Base-by-base conservation (phyloP, 306 rosid species). In the Pyrus bretschneideri region DNA sequence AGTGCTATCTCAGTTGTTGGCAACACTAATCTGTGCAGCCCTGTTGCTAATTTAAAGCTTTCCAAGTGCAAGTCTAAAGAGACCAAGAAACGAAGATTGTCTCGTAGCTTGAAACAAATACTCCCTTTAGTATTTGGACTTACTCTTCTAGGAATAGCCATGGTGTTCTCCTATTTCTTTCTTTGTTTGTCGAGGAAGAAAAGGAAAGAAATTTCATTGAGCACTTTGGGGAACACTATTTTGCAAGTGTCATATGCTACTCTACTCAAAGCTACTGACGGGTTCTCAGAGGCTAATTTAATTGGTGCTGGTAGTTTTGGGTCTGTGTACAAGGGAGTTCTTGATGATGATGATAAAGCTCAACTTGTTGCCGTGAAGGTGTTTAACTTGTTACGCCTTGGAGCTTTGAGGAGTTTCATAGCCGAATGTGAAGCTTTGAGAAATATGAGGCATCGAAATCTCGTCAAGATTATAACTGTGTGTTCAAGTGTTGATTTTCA, bases 401-500 rank as follows among this genome's bases (percentile, higher is more conserved):
- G 51, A 45, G 51, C 51, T 11, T 13, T 18, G 4, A 45, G 4
- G 2, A 45, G 73, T 10, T 42, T 45, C 21, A 23, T 44, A 42
- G 19, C 38, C 3, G 73, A 70, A 70, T 70, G 73, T 45, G 52
- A 70, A 17, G 35, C 73, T 3, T 11, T 70, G 35, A 25, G 13
- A 70, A 70, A 49, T 70, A 70, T 46, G 1, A 23, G 15, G 38
- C 73, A 70, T 1, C 29, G 38, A n/a, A 44, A 42, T 44, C 58
- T 69, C 13, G 58, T 69, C 29, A 69, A 69, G 57, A 44, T 70
- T 23, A 6, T 6, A 12, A 70, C 73, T 0, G 13, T 19, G 3
- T 70, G 73, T 12, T 70, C 73, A 45, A 69, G 59, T 45, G n/a
- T 69, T 4, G 73, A 69, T 46, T 69, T 60, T 60, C 9, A 23